Base-by-base conservation (phyloP, 2,329 filamentous ascomycete genomes). In the Alternaria rosae region DNA sequence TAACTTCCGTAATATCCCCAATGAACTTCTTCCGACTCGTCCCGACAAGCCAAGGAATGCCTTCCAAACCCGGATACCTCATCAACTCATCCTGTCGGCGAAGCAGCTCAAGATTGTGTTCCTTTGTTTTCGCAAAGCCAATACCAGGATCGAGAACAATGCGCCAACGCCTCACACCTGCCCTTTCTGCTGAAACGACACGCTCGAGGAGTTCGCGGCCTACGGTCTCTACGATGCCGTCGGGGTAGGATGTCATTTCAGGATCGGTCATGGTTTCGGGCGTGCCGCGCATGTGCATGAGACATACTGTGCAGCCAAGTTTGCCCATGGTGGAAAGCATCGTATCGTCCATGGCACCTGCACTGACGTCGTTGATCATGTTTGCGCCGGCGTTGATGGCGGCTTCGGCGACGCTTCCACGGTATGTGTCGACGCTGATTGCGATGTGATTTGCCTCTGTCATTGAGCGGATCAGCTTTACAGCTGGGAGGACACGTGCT, bases 271-370 rank as follows among this genome's bases (percentile, higher is more conserved):
- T 97, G 3, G 91, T 97, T 53, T 87, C 85, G 0, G 94, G 93
- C 4, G 88, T 92, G 53, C 94, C 94, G 70, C 94, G 92, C 92
- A 95, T 97, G 82, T 97, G 94, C 92, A 96, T 97, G 54, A 97
- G 85, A 66, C 89, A 85, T 30, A 97, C 89, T 3, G 93, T 93
- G 71, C 90, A 92, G 35, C 92, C 90, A 0, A 95, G 85, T 5
- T 86, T 84, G 0, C 92, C 94, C 65, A 94, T 90, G 0, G 92
- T 93, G 13, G 88, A 73, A 1, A 99, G 86, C 93, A 99, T 98
- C 1, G 86, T 85, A 0, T 87, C 82, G 76, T 98, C 95, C 53
- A 97, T 83, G 5, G 84, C 76, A 4, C 95, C 95, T 2, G 91
- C 93, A 0, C 93, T 96, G 35, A 99, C 89, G 78, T 99, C 95